Conservation (phyloP, 2,329 filamentous ascomycete genomes). For the Ophiostoma novo-ulmi region DNA sequence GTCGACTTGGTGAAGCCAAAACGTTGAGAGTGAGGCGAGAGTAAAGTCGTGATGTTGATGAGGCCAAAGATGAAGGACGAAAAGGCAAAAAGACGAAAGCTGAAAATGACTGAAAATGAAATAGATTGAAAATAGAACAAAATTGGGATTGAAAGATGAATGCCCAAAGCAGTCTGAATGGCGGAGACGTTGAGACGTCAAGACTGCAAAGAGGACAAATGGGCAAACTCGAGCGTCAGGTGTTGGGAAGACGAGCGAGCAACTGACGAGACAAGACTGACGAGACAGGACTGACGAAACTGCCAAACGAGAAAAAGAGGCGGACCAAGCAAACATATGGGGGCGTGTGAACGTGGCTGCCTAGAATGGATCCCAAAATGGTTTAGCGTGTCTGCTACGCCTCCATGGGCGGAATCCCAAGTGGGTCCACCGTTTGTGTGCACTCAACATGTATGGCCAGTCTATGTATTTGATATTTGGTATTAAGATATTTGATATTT, state of each 20-base stretch:
- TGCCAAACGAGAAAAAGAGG: slow-evolving; percentile 8
- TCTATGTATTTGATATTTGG: no score
- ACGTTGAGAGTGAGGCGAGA: no score
- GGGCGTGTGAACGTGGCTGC: slow-evolving; percentile 28
- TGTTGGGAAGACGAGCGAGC: not conserved
- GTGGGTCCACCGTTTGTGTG: slow-evolving; percentile 4
- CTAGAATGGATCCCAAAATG: slow-evolving; percentile 26
- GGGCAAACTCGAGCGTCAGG: not conserved
- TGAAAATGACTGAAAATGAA: not conserved
- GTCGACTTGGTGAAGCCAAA: no score
- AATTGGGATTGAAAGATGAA: not conserved
- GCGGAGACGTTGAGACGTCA: not conserved
- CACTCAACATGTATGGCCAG: no score
- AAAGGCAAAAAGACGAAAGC: not conserved
- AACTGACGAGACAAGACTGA: not conserved
- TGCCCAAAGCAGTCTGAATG: not conserved
- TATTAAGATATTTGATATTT: not conserved
- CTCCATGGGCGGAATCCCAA: slow-evolving; percentile 26
- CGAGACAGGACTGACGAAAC: not conserved
- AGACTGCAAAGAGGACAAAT: not conserved
- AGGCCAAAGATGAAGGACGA: no score
- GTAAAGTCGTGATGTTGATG: no score
- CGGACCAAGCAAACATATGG: slow-evolving; percentile 23
- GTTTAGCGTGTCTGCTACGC: slow-evolving; percentile 28
- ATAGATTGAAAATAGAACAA: not conserved